Percentiles rank a stretch among this genome's conserved stretches.
These are phyloP conservation scores for Cryptococcus maquisensis DNA, from an alignment of 1,284 basidiomycete species.

Conservation along the genomic window DNA sequence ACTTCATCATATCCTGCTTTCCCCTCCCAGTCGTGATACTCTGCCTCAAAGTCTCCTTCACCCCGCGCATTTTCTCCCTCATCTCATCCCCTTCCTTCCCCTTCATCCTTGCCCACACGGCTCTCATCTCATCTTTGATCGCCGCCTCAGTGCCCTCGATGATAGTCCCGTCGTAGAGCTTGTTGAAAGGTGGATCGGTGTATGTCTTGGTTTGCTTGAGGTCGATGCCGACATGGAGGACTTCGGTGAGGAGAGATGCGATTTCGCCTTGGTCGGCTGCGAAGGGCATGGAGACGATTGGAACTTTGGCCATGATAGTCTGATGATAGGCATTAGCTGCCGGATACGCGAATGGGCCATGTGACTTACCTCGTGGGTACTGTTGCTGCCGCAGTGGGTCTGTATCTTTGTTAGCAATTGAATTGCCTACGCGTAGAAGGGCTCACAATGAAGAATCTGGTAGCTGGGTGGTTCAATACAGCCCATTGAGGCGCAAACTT, in stretches of 20 bases:
- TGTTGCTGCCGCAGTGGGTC: conserved; percentile 25
- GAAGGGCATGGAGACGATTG: conserved; percentile 23
- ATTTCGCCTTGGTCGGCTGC: conserved; percentile 26
- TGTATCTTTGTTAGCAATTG: background rate
- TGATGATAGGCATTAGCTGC: background rate
- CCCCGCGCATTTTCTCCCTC: conserved; percentile 14
- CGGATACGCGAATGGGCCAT: background rate
- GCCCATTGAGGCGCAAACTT: conserved; percentile 26
- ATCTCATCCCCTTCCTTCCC: conserved; percentile 18
- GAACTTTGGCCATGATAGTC: conserved; percentile 16
- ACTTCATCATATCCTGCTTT: too few species aligned
- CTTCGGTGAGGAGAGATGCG: conserved; percentile 5
- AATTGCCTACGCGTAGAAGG: background rate
- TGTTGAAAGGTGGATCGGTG: conserved; percentile 6
- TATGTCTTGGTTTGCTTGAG: conserved; percentile 25
- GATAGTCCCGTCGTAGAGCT: conserved; percentile 22
- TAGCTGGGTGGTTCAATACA: conserved; percentile 20
- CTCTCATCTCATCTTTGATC: conserved; percentile 22
- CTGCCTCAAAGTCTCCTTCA: conserved; percentile 8
- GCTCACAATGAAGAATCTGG: conserved; percentile 19
- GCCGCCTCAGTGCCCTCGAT: conserved; percentile 25
- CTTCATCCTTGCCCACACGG: conserved; percentile 9
- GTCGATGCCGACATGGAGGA: conserved; percentile 15
- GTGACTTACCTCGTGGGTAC: conserved; percentile 14
- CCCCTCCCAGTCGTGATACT: too few species aligned